Conservation (phyloP, 2,329 filamentous ascomycete species). For the Calonectria montana region DNA sequence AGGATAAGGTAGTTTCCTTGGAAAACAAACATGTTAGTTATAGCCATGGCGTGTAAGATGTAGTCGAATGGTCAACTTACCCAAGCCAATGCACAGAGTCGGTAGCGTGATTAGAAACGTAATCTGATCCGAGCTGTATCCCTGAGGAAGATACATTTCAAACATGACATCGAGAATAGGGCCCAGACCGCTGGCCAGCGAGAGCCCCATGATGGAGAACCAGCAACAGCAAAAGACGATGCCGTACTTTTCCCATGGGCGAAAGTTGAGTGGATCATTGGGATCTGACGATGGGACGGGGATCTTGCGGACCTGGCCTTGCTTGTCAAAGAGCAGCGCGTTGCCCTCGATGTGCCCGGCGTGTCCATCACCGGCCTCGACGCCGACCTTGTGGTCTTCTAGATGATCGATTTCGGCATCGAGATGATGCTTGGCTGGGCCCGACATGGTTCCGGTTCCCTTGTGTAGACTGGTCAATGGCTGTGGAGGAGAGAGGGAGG, state of each 20-base stretch:
- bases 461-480: background rate
- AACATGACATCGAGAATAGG: conserved; percentile 11
- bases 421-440: background rate
- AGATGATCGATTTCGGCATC: background rate
- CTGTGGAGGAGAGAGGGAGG: background rate
- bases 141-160: conserved; percentile 4
- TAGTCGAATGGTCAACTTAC: background rate
- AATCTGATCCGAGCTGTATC: conserved; percentile 7
- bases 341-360: background rate
- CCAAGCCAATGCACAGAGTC: background rate
- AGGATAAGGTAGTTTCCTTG: conserved; percentile 4
- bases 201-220: conserved; percentile 15
- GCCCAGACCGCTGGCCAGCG: conserved; percentile 9
- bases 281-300: conserved; percentile 9
- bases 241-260: conserved; percentile 11
- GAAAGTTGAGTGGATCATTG: conserved; percentile 15
- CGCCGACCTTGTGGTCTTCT: background rate
- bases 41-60: background rate
- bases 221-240: conserved; percentile 12
- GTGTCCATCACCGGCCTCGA: background rate
- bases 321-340: conserved; percentile 1
- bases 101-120: background rate
- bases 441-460: background rate
- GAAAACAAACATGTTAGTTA: background rate
- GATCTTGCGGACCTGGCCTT: conserved; percentile 4